Evolutionary conservation across 2,329 filamentous ascomycete genomes (phyloP), one percentile per base, ranked within the genome.

Genomic region (Aspergillus sp.): DNA sequence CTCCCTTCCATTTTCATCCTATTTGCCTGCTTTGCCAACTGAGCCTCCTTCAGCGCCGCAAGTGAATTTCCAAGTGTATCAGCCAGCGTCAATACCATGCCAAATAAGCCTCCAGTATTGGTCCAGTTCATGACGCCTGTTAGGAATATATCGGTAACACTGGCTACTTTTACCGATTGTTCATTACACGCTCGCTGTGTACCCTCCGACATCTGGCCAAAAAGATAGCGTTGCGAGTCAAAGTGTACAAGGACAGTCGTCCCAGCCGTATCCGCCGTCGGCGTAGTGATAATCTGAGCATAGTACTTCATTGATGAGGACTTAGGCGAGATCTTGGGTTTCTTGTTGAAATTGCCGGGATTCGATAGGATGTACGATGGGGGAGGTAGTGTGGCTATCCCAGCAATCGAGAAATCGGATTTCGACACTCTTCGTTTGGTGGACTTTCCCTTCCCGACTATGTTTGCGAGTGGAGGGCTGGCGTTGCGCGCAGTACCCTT

Each of bases 261-360:
- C 57, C 94, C 94, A 1, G 89, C 86, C 22, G 93, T 97, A 78
- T 99, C 95, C 62, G 89, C 90, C 67, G 94, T 95, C 15, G 94
- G 94, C 62, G 90, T 91, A 19, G 89, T 90, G 64, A 94, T 76
- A 69, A 98, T 80, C 75, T 96, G 89, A 60, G 93, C 82, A 70
- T 82, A 87, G 73, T 85, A 89, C 69, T 88, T 84, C 93, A 97
- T 97, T 65, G 74, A 74, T 47, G 11, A 64, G 31, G 64, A 60
- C 2, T 15, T 31, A 23, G 2, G 49, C 17, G 6, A 61, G 41
- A 15, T 43, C 17, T 7, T 62, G 62, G 6, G 43, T 7, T 19
- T 25, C n/a, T 22, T 47, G 7, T 50, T 22, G 23, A 17, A 19
- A 4, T 9, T 15, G 19, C n/a, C 13, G 13, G 48, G 3, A 22